phyloP scores from a whole-genome alignment of 257 asterid genomes.

The Solanum pinnatisectum region DNA sequence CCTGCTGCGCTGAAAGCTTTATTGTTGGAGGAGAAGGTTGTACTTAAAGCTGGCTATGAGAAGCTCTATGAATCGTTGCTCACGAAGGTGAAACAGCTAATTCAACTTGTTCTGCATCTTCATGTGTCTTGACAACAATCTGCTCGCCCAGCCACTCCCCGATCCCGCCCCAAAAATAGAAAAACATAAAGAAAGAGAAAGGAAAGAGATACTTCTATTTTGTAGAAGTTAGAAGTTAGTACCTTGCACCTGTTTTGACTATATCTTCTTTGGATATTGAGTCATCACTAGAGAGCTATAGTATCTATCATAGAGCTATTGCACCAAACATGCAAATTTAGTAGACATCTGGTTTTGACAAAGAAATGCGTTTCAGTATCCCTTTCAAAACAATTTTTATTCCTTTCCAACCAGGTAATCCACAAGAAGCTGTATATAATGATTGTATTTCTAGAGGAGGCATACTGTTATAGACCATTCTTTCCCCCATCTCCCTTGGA shows the following conservation, averaged over 20 bases:
- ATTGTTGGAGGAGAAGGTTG: slow-evolving; percentile 62
- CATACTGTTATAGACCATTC: background rate
- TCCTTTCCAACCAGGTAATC: background rate
- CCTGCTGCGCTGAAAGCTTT: slow-evolving; percentile 66
- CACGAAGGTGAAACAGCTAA: slow-evolving; percentile 25
- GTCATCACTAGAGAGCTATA: background rate
- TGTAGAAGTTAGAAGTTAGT: background rate
- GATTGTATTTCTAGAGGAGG: background rate
- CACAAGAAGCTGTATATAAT: background rate
- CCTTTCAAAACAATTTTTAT: background rate
- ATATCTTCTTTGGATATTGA: background rate
- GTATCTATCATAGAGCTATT: background rate
- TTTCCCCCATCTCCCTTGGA: background rate
- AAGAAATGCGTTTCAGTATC: background rate
- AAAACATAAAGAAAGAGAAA: background rate
- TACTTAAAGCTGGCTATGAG: slow-evolving; percentile 73
- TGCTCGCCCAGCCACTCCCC: background rate
- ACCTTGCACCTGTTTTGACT: background rate
- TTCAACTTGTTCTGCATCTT: background rate
- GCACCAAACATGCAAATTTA: background rate
- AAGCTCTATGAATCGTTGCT: slow-evolving; percentile 56
- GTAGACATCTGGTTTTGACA: background rate
- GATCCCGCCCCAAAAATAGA: background rate
- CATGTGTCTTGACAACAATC: background rate
- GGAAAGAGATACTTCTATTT: background rate